Evolutionary conservation across 495 filamentous ascomycete genomes (phyloP), one percentile per base, ranked within the genome.

Genomic region (Cetradonia linearis): DNA sequence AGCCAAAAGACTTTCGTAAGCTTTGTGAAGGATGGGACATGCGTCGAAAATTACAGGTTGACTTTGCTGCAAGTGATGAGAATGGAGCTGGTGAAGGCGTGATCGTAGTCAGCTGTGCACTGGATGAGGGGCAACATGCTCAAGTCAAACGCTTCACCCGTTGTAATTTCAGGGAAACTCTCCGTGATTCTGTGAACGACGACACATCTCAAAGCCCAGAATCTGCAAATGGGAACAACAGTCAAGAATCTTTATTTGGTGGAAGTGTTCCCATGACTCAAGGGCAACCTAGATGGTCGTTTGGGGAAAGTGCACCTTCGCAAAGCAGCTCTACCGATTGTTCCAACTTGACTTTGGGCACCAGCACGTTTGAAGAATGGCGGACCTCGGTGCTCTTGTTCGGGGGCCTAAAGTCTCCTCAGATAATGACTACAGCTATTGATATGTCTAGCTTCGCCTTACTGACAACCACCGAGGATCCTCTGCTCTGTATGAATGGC

Each of bases 1-100:
- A 80, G 66, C 92, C 91, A 18, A 79, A 81, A 40, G 81, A 90
- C 63, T 96, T 91, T 72, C 84, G 80, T 28, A 87, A 85, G 65
- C 73, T 82, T 9, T 96, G 88, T 71, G 75, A 86, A 56, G 85
- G 86, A 4, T 97, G 94, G 93, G 86, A 96, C 65, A 97, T 97
- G 91, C 82, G 84, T 56, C 82, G 91, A 56, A 85, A 78, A 53
- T 71, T 97, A 23, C 85, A 90, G 67, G 87, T 95, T 9, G 93
- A 98, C 69, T 98, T 95, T 72, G 86, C 86, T 28, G 83, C 83
- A 49, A 87, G 86, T 62, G 89, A 94, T 71, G 80, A 83, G 18
- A 72, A 76, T 49, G 83, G 82, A 14, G 82, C 81, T 40, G 89
- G 89, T 28, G 91, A 96, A 70, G 77, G 75, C 18, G 70, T 94